Conservation (phyloP, 108 stramenopile species). For the Phaeodactylum tricornutum region DNA sequence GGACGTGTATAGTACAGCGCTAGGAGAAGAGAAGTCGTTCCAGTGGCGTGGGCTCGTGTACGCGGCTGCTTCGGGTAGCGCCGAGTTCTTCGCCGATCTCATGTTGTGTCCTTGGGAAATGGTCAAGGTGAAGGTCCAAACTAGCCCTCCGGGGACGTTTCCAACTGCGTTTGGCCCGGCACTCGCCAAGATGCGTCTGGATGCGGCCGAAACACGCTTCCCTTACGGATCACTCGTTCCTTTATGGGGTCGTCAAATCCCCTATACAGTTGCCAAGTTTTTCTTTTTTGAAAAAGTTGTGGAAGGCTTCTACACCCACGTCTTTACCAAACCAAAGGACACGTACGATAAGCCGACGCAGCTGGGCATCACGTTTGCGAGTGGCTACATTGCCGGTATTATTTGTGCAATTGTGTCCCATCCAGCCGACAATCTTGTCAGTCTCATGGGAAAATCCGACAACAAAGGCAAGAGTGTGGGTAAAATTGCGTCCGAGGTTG, state of each 20-base stretch:
- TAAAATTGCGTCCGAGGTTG: slow-evolving; percentile 9
- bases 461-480: slow-evolving; percentile 7
- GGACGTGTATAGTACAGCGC: slow-evolving; percentile 4
- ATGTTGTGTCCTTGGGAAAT: slow-evolving; percentile 29
- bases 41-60: slow-evolving; percentile 10
- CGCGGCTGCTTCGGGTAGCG: slow-evolving; percentile 9
- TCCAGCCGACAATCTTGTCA: slow-evolving; percentile 21
- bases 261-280: slow-evolving; percentile 21
- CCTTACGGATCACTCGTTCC: slow-evolving; percentile 18
- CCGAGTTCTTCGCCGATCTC: slow-evolving; percentile 26
- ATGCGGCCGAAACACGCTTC: slow-evolving; percentile 5
- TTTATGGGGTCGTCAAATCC: slow-evolving; percentile 21
- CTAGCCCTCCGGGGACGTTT: slow-evolving; percentile 1
- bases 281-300: slow-evolving; percentile 11
- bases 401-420: slow-evolving; percentile 17
- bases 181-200: slow-evolving; percentile 2
- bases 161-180: slow-evolving; percentile 1
- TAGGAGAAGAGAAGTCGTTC: slow-evolving; percentile 9
- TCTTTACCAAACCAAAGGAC: slow-evolving; percentile 5
- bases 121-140: slow-evolving; percentile 24
- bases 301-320: slow-evolving; percentile 11
- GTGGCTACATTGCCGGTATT: slow-evolving; percentile 21
- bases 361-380: slow-evolving; percentile 20
- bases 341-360: slow-evolving; percentile 12
- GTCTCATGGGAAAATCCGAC: slow-evolving; percentile 4